Percentiles rank a stretch among this genome's conserved stretches.
Conservation (phyloP, 768 basidiomycete species). For the Leucocoprinus sp. region DNA sequence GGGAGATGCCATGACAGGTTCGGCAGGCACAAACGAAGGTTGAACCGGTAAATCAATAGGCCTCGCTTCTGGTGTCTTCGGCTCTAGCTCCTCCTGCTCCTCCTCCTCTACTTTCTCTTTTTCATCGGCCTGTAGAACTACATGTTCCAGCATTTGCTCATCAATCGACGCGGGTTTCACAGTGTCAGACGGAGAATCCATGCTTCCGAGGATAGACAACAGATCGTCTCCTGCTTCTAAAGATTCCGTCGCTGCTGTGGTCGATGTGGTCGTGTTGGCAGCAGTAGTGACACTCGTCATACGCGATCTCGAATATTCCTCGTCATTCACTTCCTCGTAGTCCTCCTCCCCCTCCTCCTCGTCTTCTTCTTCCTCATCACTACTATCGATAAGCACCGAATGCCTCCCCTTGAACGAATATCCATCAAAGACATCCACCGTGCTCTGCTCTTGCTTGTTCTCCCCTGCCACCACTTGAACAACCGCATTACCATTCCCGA, state of each 20-base stretch:
- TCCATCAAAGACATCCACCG: constrained; percentile 81
- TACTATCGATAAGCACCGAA: constrained; percentile 71
- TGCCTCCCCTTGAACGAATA: constrained; percentile 89
- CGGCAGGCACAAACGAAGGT: too few species aligned
- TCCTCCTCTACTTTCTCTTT: too few species aligned
- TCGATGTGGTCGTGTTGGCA: constrained; percentile 13
- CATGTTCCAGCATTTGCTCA: too few species aligned
- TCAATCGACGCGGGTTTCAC: not conserved
- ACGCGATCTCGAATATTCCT: constrained; percentile 19
- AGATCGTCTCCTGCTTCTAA: constrained; percentile 4
- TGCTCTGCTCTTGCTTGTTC: constrained; percentile 34
- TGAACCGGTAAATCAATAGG: constrained; percentile 18
- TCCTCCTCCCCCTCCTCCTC: constrained; percentile 40
- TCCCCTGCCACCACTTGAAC: not conserved
- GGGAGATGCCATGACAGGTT: constrained; percentile 15
- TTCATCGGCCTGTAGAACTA: too few species aligned
- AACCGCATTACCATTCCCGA: not conserved
- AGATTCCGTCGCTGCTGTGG: constrained; percentile 13
- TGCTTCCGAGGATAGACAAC: constrained; percentile 3
- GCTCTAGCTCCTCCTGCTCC: constrained; percentile 33
- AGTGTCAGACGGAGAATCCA: not conserved
- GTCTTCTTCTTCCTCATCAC: constrained; percentile 48
- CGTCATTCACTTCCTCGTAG: constrained; percentile 26
- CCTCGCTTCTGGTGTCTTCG: constrained; percentile 72
- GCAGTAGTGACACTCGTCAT: constrained; percentile 17